Base-by-base conservation (phyloP, 495 filamentous ascomycete species). In the Penicillium samsonianum region DNA sequence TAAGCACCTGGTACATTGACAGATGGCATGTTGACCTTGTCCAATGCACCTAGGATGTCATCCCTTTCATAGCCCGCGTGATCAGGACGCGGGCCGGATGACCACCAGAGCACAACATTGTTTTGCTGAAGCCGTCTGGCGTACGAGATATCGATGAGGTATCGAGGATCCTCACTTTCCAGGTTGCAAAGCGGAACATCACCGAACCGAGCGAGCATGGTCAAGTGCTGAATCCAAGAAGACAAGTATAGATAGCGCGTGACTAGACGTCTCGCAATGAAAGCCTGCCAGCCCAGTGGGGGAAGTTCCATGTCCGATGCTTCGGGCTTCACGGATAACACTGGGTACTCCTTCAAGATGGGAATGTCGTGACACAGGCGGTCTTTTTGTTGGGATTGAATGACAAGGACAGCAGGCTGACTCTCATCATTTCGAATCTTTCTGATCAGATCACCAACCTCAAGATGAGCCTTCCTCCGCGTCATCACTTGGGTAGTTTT, bases 61-160 rank as follows among this genome's bases (percentile, higher is more conserved):
- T 99, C 94, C 62, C 88, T 90, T 70, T 99, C 94, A 69, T 96
- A 90, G 9, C 93, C 94, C 50, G 93, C 94, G 76, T 99, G 94
- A 64, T 99, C 94, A 25, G 95, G 94, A 51, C 84, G 83, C 6
- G 94, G 84, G 26, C 84, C 87, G 12, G 80, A 79, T 31, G 92
- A 96, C 94, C 94, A 99, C 94, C 94, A 99, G n/a, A 99, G 80
- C 16, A 99, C 88, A 6, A 99, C 90, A 59, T 92, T 92, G 65
- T 92, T 96, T 62, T 89, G 86, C 65, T 94, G 91, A 50, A 99
- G 76, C 11, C 95, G 85, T 50, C 94, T 77, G 1, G 94, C 94
- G 72, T 98, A 99, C 3, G 94, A 90, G 43, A 99, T 84, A 67
- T 99, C 94, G 64, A 99, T 98, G 50, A 98, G 74, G 69, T 91